Base-by-base conservation (phyloP, 1,284 basidiomycete species). In the Abortiporus biennis region DNA sequence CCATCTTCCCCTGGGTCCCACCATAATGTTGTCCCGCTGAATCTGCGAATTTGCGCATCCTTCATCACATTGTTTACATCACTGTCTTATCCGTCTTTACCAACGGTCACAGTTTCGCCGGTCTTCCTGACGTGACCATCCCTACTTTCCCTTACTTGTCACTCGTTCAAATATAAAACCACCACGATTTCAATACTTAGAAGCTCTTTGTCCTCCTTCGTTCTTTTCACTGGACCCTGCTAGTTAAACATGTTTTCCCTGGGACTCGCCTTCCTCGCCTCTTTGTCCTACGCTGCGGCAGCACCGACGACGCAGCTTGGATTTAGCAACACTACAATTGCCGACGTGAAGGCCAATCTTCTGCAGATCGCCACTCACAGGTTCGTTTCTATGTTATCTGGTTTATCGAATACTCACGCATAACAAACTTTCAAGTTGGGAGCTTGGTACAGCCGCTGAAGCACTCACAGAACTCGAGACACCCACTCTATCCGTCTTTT, bases 391-490 rank as follows among this genome's bases (percentile, higher is more conserved):
- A n/a, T 20, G 12, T 25, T 17, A 12, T 12, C 23, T 16, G 29
- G 4, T 16, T 9, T 16, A 32, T 3, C 38, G 8, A 23, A 3
- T 25, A 21, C 34, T 38, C 4, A 41, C n/a, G 22, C 8, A 41
- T 13, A 43, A 9, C 19, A 12, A 24, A 6, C 22, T 24, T 13
- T 20, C 30, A 51, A 83, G 78, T 50, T 87, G 85, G 85, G 85
- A 88, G 54, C 63, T 81, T 40, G 85, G 85, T 4, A 78, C 80
- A 11, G 70, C 74, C 36, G 63, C 77, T 8, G 68, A 86, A 57
- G 79, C 85, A 6, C 58, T 85, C 31, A 66, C 76, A 22, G 84
- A 89, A 60, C 64, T 74, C 35, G 69, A 71, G 20, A 75, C 74
- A 61, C 73, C 76, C 2, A 49, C 61, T 2, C 56, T 78, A 27